Evolutionary conservation across 768 basidiomycete genomes (phyloP).

Genomic region (Tephrocybe sp.): DNA sequence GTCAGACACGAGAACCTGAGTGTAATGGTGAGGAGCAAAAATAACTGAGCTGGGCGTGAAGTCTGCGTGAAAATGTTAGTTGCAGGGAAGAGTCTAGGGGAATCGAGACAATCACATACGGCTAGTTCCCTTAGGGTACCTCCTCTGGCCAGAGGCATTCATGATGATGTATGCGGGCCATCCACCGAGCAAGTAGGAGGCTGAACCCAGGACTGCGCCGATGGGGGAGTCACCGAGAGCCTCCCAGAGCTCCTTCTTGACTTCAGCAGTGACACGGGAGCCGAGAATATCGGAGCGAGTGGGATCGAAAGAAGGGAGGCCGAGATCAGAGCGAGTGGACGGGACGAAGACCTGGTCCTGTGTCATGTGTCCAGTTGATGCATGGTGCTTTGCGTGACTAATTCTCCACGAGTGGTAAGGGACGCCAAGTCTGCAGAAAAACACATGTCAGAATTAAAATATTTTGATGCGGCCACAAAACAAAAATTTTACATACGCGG

Average conservation of each 20-base stretch:
- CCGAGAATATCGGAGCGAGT: conserved; percentile 67
- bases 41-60: conserved; percentile 78
- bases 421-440: conserved; percentile 70
- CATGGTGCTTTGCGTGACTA: conserved; percentile 93
- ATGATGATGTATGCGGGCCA: conserved; percentile 82
- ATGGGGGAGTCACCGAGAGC: conserved; percentile 92
- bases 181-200: conserved; percentile 72
- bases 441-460: conserved; percentile 22
- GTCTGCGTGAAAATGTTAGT: conserved; percentile 37
- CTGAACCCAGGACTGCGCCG: conserved; percentile 52
- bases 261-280: conserved; percentile 61
- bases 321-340: conserved; percentile 73
- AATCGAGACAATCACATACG: conserved; percentile 49
- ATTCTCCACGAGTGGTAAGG: conserved; percentile 98
- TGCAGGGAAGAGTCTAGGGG: background rate
- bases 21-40: conserved; percentile 80
- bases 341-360: conserved; percentile 98
- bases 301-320: conserved; percentile 65
- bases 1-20: conserved; percentile 80
- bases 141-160: conserved; percentile 85
- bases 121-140: conserved; percentile 77
- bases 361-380: conserved; percentile 89
- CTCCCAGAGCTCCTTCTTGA: conserved; percentile 76
- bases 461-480: conserved; percentile 1
- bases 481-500: conserved; percentile 52